phyloP scores from a whole-genome alignment of 495 filamentous ascomycete genomes.

The Xylaria venustula region DNA sequence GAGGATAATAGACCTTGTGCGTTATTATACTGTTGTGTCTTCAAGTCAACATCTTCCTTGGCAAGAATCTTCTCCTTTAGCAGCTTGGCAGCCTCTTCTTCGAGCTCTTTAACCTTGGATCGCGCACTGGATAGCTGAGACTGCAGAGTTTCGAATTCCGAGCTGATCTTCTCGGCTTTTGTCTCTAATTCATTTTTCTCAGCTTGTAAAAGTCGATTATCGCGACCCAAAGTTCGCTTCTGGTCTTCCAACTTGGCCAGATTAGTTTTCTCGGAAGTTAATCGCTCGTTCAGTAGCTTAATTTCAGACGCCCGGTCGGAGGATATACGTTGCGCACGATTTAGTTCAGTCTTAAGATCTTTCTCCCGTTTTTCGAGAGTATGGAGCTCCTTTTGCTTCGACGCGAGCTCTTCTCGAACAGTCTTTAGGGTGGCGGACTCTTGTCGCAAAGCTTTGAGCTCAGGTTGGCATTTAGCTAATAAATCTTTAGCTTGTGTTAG shows the following conservation, averaged over 20 bases:
- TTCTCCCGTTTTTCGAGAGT: constrained; percentile 75
- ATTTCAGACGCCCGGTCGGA: constrained; percentile 75
- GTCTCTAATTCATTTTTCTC: constrained; percentile 77
- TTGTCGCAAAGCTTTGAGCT: constrained; percentile 69
- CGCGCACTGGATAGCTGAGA: constrained; percentile 67
- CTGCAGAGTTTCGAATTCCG: constrained; percentile 67
- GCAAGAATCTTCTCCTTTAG: constrained; percentile 63
- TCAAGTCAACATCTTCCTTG: constrained; percentile 79
- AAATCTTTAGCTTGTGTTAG: constrained; percentile 74
- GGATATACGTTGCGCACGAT: constrained; percentile 63
- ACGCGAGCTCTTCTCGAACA: constrained; percentile 67
- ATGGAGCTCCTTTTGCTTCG: constrained; percentile 66
- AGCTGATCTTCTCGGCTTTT: constrained; percentile 61
- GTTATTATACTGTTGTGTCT: constrained; percentile 78
- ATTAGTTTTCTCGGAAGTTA: constrained; percentile 69
- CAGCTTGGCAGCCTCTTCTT: constrained; percentile 65
- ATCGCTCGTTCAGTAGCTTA: constrained; percentile 69
- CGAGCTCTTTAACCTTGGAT: constrained; percentile 63
- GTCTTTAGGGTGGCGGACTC: constrained; percentile 72
- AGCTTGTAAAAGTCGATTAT: constrained; percentile 69
- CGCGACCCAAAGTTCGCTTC: constrained; percentile 64
- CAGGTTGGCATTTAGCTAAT: constrained; percentile 81
- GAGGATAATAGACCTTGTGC: constrained; percentile 83
- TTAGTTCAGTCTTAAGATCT: constrained; percentile 72
- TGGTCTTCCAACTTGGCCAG: constrained; percentile 75